A percentile compares a stretch with the other conserved stretches of the same genome.
These are phyloP conservation scores for Gloeopeniophorella convolvens DNA, from an alignment of 768 basidiomycete species.

Conservation along the genomic window DNA sequence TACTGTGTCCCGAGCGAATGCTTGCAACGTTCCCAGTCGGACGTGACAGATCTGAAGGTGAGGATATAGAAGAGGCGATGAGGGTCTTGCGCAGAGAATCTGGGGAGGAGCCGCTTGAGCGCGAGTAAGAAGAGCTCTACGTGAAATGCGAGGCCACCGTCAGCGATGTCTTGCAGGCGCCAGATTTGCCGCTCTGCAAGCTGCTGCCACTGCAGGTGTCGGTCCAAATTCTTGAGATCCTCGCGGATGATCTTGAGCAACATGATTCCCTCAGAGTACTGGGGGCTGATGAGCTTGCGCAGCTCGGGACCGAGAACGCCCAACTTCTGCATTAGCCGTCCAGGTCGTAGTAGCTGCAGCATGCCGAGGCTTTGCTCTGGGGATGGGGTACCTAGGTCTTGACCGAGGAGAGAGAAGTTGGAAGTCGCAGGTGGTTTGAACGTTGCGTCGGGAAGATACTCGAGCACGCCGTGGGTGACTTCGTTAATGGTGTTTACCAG, in stretches of 20 bases:
- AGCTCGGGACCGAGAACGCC: too few species aligned
- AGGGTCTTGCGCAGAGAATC: not conserved
- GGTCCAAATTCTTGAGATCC: not conserved
- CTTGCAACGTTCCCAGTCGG: not conserved
- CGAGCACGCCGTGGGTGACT: not conserved
- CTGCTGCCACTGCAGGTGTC: too few species aligned
- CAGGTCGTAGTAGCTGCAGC: too few species aligned
- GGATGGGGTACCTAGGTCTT: too few species aligned
- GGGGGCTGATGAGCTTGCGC: too few species aligned
- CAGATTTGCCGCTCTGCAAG: not conserved
- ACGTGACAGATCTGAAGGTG: not conserved
- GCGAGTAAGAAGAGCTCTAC: slow-evolving; percentile 1
- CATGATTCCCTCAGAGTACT: too few species aligned
- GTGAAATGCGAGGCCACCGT: not conserved
- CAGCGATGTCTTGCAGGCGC: not conserved
- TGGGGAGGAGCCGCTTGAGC: not conserved
- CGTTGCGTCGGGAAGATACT: not conserved
- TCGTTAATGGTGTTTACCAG: not conserved
- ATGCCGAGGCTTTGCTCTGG: too few species aligned
- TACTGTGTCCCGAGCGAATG: slow-evolving; percentile 1
- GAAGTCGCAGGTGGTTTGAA: too few species aligned
- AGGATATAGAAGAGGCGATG: not conserved
- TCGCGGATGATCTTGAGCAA: too few species aligned
- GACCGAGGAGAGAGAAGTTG: too few species aligned
- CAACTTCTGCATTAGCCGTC: too few species aligned